Conservation (phyloP, 305 asterid species). For the Fraxinus angustifolia region DNA sequence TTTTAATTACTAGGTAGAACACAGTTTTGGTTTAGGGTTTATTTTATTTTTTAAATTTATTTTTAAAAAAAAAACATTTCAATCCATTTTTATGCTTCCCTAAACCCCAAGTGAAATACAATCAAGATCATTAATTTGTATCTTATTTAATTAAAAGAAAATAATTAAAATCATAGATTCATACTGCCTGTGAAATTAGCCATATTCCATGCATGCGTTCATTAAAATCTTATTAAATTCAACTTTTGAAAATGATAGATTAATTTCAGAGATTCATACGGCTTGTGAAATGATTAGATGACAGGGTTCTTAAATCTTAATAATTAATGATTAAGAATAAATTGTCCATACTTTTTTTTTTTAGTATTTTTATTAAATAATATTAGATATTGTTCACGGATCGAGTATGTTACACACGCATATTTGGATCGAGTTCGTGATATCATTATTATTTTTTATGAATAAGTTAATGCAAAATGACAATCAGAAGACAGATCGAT, state of each 20-base stretch:
- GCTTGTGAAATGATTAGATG: not conserved
- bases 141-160: not conserved
- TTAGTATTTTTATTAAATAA: not conserved
- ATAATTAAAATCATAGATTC: not conserved
- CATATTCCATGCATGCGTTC: not conserved
- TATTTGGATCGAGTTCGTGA: not conserved
- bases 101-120: too few species aligned
- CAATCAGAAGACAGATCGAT: conserved; percentile 17
- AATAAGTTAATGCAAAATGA: not conserved
- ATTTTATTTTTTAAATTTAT: too few species aligned
- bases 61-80: not conserved
- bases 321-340: not conserved
- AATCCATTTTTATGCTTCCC: not conserved
- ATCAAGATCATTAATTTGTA: not conserved
- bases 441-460: not conserved
- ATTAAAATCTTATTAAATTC: not conserved
- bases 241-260: not conserved
- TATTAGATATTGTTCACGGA: not conserved
- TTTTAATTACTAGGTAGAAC: too few species aligned
- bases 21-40: too few species aligned
- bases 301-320: not conserved
- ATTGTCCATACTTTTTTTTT: not conserved
- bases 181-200: not conserved
- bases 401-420: not conserved
- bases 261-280: not conserved